Evolutionary conservation across 2,329 filamentous ascomycete species (phyloP).

Genomic region (Malbranchea cinnamomea): DNA sequence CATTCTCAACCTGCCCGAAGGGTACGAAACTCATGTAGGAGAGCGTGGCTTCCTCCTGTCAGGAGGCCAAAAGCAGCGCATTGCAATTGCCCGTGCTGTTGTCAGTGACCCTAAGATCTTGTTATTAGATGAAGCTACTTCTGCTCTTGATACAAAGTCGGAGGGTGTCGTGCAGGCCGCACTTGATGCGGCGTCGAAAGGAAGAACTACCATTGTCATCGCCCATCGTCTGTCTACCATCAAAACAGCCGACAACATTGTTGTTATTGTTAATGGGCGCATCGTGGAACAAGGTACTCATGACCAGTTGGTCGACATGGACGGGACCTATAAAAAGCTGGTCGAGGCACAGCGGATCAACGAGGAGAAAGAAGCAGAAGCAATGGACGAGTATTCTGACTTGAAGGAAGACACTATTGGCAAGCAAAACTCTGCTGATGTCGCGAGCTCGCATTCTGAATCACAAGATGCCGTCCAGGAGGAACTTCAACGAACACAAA

Average conservation of each 20-base stretch:
- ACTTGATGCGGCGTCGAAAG: slow-evolving; percentile 68
- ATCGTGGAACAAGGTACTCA: slow-evolving; percentile 91
- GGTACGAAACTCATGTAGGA: slow-evolving; percentile 89
- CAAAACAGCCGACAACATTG: slow-evolving; percentile 85
- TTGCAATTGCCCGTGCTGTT: slow-evolving; percentile 81
- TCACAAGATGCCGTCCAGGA: slow-evolving; percentile 17
- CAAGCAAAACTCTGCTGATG: slow-evolving; percentile 5
- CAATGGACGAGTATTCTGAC: slow-evolving; percentile 16
- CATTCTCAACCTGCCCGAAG: slow-evolving; percentile 63
- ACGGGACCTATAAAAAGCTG: slow-evolving; percentile 66
- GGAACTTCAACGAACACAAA: slow-evolving; percentile 29
- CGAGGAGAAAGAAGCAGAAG: slow-evolving; percentile 33
- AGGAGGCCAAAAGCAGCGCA: slow-evolving; percentile 92
- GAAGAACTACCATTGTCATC: slow-evolving; percentile 89
- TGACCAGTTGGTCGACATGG: slow-evolving; percentile 54
- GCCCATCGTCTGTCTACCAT: slow-evolving; percentile 92
- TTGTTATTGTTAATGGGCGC: slow-evolving; percentile 73
- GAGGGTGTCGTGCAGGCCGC: slow-evolving; percentile 91
- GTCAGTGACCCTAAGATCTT: slow-evolving; percentile 86
- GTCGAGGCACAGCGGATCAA: slow-evolving; percentile 77
- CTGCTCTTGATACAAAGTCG: slow-evolving; percentile 82
- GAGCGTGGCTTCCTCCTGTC: slow-evolving; percentile 85
- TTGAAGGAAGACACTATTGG: slow-evolving; percentile 13
- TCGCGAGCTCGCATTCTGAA: slow-evolving; percentile 4
- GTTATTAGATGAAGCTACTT: slow-evolving; percentile 88